Evolutionary conservation across 106 monocot genomes (phyloP).

Genomic region (Platanthera zijinensis): DNA sequence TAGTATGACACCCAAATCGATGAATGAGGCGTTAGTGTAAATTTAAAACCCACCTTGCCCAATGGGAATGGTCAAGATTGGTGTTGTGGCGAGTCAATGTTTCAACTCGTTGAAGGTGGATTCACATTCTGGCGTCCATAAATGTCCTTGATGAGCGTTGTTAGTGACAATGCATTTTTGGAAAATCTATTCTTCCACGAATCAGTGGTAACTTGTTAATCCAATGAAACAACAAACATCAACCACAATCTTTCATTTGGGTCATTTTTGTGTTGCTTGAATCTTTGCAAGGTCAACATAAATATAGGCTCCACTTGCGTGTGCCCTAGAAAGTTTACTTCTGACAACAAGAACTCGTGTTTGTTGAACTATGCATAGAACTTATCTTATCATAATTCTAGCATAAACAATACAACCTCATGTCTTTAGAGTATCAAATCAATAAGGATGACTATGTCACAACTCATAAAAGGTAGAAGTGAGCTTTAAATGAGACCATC

Average conservation of each 20-base stretch:
- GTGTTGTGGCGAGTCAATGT: background rate
- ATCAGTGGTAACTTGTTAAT: background rate
- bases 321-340: background rate
- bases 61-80: background rate
- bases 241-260: background rate
- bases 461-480: too few relatives aligned
- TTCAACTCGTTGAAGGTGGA: background rate
- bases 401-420: too few relatives aligned
- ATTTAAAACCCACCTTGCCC: background rate
- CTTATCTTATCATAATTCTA: background rate
- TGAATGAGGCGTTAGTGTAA: background rate
- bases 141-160: background rate
- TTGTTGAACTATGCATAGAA: background rate
- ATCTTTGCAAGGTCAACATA: background rate
- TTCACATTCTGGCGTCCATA: background rate
- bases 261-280: background rate
- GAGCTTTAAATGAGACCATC: too few relatives aligned
- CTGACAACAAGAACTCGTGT: background rate
- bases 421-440: too few relatives aligned
- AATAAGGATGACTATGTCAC: too few relatives aligned
- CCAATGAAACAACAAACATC: background rate
- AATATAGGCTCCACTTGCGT: background rate
- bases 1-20: background rate
- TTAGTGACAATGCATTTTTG: background rate
- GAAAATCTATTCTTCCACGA: background rate